A percentile compares a stretch with the other conserved stretches of the same genome.
These are phyloP conservation scores for Byssochlamys sp. DNA, from an alignment of 2,329 filamentous ascomycete genomes.

Conservation along the genomic window DNA sequence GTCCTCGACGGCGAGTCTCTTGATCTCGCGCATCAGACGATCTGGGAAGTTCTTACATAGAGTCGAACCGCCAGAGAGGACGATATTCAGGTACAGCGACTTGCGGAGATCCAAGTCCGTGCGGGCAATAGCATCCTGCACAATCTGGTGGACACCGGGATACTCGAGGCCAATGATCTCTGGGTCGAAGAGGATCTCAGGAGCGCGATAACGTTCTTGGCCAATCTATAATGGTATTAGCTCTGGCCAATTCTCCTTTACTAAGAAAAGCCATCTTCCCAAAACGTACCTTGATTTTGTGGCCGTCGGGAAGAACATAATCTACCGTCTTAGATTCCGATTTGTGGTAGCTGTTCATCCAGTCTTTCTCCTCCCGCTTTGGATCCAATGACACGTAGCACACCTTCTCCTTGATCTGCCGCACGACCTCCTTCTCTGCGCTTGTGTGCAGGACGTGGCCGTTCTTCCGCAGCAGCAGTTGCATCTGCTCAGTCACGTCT, in stretches of 20 bases:
- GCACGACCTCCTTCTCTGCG: slow-evolving; percentile 97
- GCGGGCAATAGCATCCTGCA: slow-evolving; percentile 88
- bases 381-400: slow-evolving; percentile 87
- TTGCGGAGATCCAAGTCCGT: slow-evolving; percentile 95
- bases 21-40: slow-evolving; percentile 80
- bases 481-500: slow-evolving; percentile 92
- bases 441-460: slow-evolving; percentile 95
- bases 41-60: slow-evolving; percentile 96
- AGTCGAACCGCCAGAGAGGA: slow-evolving; percentile 89
- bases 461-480: slow-evolving; percentile 79
- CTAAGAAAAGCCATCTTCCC: not conserved
- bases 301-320: slow-evolving; percentile 83
- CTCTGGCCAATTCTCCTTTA: not conserved
- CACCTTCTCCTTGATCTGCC: slow-evolving; percentile 82
- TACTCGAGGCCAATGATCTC: slow-evolving; percentile 96
- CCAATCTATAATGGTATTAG: slow-evolving; percentile 55
- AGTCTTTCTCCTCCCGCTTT: slow-evolving; percentile 91
- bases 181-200: slow-evolving; percentile 94
- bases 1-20: slow-evolving; percentile 88
- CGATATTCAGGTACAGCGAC: slow-evolving; percentile 88
- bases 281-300: slow-evolving; percentile 68
- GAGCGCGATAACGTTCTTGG: slow-evolving; percentile 85
- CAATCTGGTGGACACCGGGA: slow-evolving; percentile 92
- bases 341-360: slow-evolving; percentile 62
- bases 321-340: slow-evolving; percentile 70